phyloP scores from a whole-genome alignment of 2,329 filamentous ascomycete species.

The Verticillium klebahnii region DNA sequence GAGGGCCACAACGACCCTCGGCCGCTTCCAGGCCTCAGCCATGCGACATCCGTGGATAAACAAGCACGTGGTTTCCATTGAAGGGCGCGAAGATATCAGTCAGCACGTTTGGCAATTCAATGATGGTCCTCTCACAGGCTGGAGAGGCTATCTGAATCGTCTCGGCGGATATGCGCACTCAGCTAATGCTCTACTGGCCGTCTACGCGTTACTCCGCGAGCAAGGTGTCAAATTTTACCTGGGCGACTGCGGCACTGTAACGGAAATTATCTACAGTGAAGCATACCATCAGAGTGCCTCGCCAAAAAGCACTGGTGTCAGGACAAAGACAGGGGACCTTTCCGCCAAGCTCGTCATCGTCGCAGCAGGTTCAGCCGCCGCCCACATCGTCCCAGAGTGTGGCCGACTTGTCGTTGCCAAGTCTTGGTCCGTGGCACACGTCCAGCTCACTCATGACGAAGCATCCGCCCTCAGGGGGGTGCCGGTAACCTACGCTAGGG shows the following conservation, averaged over 20 bases:
- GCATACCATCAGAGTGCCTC: not conserved
- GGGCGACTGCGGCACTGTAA: conserved; percentile 18
- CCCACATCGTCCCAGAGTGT: conserved; percentile 41
- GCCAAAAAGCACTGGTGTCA: conserved; percentile 1
- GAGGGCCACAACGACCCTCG: conserved; percentile 41
- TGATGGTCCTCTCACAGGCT: conserved; percentile 42
- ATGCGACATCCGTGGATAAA: conserved; percentile 33
- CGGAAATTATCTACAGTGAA: conserved; percentile 19
- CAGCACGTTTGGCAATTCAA: conserved; percentile 41
- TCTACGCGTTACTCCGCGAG: conserved; percentile 35
- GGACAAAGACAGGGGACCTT: conserved; percentile 6
- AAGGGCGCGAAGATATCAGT: conserved; percentile 32
- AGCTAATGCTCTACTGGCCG: conserved; percentile 41
- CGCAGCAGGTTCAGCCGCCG: conserved; percentile 45
- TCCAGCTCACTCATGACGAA: conserved; percentile 52
- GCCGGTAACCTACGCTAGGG: conserved; percentile 56
- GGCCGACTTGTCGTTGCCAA: conserved; percentile 48
- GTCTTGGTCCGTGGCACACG: conserved; percentile 55
- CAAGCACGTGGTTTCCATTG: conserved; percentile 22
- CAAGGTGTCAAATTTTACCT: conserved; percentile 33
- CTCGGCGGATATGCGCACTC: conserved; percentile 55
- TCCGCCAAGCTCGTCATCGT: conserved; percentile 38
- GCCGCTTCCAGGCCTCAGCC: conserved; percentile 34
- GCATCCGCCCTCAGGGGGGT: conserved; percentile 49
- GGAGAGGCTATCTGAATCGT: conserved; percentile 55